A percentile compares a stretch with the other conserved stretches of the same genome.
These are phyloP conservation scores for Cladobotryum protrusum DNA, from an alignment of 2,329 filamentous ascomycete genomes.

Conservation along the genomic window DNA sequence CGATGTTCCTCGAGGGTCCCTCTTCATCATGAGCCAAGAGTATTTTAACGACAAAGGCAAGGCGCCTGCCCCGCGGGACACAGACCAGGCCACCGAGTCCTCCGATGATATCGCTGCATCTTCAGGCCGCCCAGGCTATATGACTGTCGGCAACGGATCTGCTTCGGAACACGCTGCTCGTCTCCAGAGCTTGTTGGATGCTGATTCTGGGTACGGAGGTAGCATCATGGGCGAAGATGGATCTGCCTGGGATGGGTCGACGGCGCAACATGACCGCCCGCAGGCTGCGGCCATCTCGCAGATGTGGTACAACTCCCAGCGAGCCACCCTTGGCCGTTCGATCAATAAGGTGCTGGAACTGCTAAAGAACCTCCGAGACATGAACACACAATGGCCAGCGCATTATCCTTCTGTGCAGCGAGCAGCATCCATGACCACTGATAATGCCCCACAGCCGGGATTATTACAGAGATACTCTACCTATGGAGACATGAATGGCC, in stretches of 20 bases:
- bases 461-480: constrained; percentile 59
- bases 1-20: constrained; percentile 28
- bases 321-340: constrained; percentile 75
- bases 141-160: constrained; percentile 80
- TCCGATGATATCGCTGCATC: constrained; percentile 22
- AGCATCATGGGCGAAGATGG: constrained; percentile 62
- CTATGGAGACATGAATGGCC: constrained; percentile 39
- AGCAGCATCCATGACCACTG: constrained; percentile 36
- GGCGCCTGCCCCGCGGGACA: constrained; percentile 30
- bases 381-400: constrained; percentile 88
- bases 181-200: constrained; percentile 73
- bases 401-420: constrained; percentile 84
- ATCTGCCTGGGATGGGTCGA: constrained; percentile 35
- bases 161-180: constrained; percentile 75
- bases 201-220: constrained; percentile 87
- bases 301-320: constrained; percentile 90
- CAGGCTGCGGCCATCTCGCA: constrained; percentile 85
- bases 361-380: constrained; percentile 75
- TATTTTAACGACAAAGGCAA: constrained; percentile 52
- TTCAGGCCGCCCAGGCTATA: constrained; percentile 56
- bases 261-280: constrained; percentile 32
- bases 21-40: constrained; percentile 53
- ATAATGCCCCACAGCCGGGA: constrained; percentile 51
- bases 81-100: constrained; percentile 12
- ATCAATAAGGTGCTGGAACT: constrained; percentile 84